phyloP scores from a whole-genome alignment of 441 rosid species.

The Bocquillonia castaneifolia region DNA sequence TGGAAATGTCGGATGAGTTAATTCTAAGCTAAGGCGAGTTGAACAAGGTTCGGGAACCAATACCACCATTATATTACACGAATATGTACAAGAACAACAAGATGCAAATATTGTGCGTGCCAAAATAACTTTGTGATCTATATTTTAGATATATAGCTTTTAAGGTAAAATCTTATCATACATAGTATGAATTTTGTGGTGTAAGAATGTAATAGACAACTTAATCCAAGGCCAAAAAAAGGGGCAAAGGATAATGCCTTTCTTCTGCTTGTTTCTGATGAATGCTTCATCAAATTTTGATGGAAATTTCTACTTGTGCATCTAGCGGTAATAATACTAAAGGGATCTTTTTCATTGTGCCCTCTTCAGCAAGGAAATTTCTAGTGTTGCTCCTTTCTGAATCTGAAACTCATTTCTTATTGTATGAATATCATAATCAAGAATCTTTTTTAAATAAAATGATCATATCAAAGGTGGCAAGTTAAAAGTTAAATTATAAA shows the following conservation, averaged over 20 bases:
- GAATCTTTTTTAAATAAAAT: too few species aligned
- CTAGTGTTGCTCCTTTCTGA: too few species aligned
- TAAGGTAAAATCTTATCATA: neutral
- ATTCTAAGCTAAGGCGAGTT: conserved; percentile 1
- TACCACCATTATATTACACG: neutral
- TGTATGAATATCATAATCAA: neutral
- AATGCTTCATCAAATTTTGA: conserved; percentile 24
- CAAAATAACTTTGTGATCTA: conserved; percentile 6
- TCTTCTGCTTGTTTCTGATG: neutral
- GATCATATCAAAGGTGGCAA: too few species aligned
- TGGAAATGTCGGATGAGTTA: neutral
- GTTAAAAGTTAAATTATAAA: too few species aligned
- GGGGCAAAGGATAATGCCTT: neutral
- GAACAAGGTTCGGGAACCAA: conserved; percentile 6
- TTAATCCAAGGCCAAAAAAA: neutral
- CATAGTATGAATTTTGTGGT: conserved; percentile 10
- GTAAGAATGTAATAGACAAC: conserved; percentile 1
- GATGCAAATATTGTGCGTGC: neutral
- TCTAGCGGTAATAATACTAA: too few species aligned
- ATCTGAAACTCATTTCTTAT: neutral
- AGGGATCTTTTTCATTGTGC: neutral
- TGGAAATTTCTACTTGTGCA: neutral
- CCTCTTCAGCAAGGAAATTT: neutral
- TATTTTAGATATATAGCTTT: conserved; percentile 7
- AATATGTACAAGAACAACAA: neutral